Conservation (phyloP, 192 early-diverging fungal species). For the Geosiphon pyriformis region DNA sequence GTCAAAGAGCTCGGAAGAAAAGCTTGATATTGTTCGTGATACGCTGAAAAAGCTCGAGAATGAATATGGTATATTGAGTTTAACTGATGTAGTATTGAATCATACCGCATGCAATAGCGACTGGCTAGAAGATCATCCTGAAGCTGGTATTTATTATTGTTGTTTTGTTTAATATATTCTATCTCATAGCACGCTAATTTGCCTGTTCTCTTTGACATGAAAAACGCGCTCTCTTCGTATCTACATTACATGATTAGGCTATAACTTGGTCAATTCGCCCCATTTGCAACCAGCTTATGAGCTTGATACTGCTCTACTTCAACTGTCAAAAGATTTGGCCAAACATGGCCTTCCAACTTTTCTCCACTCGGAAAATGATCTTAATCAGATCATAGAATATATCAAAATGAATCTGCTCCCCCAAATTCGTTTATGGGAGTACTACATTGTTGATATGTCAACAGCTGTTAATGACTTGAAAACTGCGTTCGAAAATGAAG, state of each 20-base stretch:
- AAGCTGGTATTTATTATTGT: slow-evolving; percentile 60
- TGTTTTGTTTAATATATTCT: too few species aligned
- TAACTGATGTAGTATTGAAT: slow-evolving; percentile 98
- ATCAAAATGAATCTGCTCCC: slow-evolving; percentile 50
- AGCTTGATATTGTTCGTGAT: slow-evolving; percentile 52
- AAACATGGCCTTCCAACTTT: slow-evolving; percentile 40
- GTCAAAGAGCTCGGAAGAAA: slow-evolving; percentile 51
- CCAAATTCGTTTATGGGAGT: slow-evolving; percentile 80
- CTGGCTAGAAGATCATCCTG: slow-evolving; percentile 95
- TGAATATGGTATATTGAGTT: slow-evolving; percentile 65
- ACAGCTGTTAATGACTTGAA: slow-evolving; percentile 36
- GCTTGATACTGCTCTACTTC: slow-evolving; percentile 79
- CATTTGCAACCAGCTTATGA: slow-evolving; percentile 91
- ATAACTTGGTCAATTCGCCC: slow-evolving; percentile 91
- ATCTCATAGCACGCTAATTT: too few species aligned
- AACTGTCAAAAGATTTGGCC: slow-evolving; percentile 59
- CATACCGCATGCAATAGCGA: slow-evolving; percentile 91
- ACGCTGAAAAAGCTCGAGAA: slow-evolving; percentile 52
- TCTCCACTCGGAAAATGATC: slow-evolving; percentile 60
- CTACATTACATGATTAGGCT: too few species aligned
- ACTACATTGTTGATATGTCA: slow-evolving; percentile 72
- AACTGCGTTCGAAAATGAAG: slow-evolving; percentile 35
- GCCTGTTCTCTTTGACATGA: too few species aligned
- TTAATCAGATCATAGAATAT: slow-evolving; percentile 58
- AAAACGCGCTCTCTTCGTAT: not conserved